Conservation (phyloP, 2,329 filamentous ascomycete genomes). For the Ophiobolus disseminans region DNA sequence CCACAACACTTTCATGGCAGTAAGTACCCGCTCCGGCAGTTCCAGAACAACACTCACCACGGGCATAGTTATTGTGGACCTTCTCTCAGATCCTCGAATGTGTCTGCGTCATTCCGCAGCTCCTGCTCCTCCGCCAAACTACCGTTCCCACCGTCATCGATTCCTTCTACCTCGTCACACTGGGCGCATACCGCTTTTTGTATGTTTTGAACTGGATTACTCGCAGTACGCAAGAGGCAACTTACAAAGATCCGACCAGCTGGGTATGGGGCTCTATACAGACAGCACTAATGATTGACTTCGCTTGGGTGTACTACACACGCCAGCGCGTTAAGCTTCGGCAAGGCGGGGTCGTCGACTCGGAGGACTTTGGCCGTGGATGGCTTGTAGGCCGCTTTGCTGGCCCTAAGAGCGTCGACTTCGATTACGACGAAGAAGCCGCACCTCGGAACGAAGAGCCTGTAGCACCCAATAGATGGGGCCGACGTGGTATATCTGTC, state of each 20-base stretch:
- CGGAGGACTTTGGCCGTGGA: slow-evolving; percentile 83
- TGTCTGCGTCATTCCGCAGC: slow-evolving; percentile 86
- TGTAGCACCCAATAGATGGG: slow-evolving; percentile 58
- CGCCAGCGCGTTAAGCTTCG: slow-evolving; percentile 93
- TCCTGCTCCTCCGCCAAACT: slow-evolving; percentile 91
- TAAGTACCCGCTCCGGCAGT: slow-evolving; percentile 28
- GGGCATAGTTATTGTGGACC: slow-evolving; percentile 74
- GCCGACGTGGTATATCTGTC: slow-evolving; percentile 64
- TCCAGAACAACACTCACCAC: not conserved
- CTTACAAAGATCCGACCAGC: slow-evolving; percentile 71
- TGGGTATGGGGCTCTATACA: slow-evolving; percentile 89
- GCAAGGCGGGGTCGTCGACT: slow-evolving; percentile 85
- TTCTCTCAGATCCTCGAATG: slow-evolving; percentile 94
- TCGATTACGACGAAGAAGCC: slow-evolving; percentile 64
- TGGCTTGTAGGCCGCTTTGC: slow-evolving; percentile 84
- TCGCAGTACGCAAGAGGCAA: slow-evolving; percentile 65
- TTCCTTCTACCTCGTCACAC: slow-evolving; percentile 89
- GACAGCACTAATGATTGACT: slow-evolving; percentile 89
- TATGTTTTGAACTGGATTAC: slow-evolving; percentile 93
- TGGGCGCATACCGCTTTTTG: slow-evolving; percentile 85
- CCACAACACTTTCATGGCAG: slow-evolving; percentile 48
- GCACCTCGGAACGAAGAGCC: slow-evolving; percentile 47
- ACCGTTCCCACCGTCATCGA: slow-evolving; percentile 94
- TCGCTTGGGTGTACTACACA: slow-evolving; percentile 96
- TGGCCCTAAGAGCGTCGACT: slow-evolving; percentile 61